These are phyloP conservation scores for Drechslerella coelobrocha DNA, from an alignment of 2,329 filamentous ascomycete genomes.

Conservation along the genomic window DNA sequence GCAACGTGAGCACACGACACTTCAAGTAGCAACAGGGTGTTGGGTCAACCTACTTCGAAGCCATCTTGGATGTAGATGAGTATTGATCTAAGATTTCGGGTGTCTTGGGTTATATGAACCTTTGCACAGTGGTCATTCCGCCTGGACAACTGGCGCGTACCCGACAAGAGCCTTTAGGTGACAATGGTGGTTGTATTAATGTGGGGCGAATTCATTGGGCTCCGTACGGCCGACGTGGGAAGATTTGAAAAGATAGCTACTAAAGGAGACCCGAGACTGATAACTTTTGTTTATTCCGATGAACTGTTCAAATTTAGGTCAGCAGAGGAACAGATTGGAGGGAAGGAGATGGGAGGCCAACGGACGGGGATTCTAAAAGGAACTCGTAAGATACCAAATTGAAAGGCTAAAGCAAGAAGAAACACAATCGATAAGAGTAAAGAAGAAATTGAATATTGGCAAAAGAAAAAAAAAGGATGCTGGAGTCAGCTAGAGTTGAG, in stretches of 20 bases:
- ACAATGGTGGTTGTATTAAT: constrained; percentile 19
- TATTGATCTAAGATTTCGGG: constrained; percentile 5
- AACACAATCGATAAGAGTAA: neutral
- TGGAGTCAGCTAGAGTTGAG: neutral
- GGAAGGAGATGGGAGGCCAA: constrained; percentile 21
- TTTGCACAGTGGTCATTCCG: constrained; percentile 31
- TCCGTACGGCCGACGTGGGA: neutral
- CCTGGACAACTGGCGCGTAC: constrained; percentile 26
- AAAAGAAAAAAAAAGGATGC: constrained; percentile 5
- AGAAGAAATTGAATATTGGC: constrained; percentile 9
- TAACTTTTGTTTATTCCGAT: neutral
- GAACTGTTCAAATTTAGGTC: constrained; percentile 6
- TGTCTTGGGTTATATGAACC: constrained; percentile 10
- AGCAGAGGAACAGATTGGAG: neutral
- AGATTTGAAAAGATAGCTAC: neutral
- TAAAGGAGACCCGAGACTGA: constrained; percentile 1
- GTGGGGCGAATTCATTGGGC: constrained; percentile 25
- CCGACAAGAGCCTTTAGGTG: constrained; percentile 11
- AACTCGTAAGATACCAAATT: constrained; percentile 38
- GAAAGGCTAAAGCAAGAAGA: constrained; percentile 33
- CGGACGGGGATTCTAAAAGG: constrained; percentile 15
- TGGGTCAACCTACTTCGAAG: constrained; percentile 25
- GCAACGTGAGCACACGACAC: constrained; percentile 57
- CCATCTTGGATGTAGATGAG: constrained; percentile 17
- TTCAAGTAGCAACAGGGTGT: neutral